A percentile compares a stretch with the other conserved stretches of the same genome.
These are phyloP conservation scores for Bromus sterilis DNA, from an alignment of 176 grass and related monocot genomes.

Conservation along the genomic window DNA sequence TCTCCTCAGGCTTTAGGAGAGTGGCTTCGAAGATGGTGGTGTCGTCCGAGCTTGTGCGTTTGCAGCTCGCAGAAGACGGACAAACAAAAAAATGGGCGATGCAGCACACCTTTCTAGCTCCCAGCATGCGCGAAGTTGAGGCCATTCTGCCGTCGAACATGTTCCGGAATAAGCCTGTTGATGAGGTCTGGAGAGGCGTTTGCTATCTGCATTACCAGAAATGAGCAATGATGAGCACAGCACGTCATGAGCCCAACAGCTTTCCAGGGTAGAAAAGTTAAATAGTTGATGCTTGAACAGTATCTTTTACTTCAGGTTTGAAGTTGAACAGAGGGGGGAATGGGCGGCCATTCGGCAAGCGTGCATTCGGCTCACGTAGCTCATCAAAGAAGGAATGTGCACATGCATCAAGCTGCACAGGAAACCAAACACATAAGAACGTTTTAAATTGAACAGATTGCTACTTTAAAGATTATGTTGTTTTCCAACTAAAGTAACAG, in stretches of 20 bases:
- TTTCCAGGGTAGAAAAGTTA: neutral
- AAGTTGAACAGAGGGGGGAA: conserved; percentile 94
- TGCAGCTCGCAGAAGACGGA: neutral
- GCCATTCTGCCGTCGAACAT: conserved; percentile 64
- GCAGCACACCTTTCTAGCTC: conserved; percentile 12
- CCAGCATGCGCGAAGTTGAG: conserved; percentile 52
- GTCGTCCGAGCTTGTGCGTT: neutral
- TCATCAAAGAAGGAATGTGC: conserved; percentile 94
- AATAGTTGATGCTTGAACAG: neutral
- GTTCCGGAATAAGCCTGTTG: conserved; percentile 66
- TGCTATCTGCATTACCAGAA: conserved; percentile 48
- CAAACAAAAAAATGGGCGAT: conserved; percentile 14
- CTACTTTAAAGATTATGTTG: neutral
- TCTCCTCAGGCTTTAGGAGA: conserved; percentile 4
- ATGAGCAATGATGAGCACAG: conserved; percentile 21
- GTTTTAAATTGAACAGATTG: neutral
- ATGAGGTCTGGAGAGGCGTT: conserved; percentile 66
- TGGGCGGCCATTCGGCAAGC: conserved; percentile 67
- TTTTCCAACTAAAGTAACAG: conserved; percentile 20
- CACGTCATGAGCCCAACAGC: neutral
- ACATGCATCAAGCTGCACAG: conserved; percentile 89
- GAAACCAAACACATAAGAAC: conserved; percentile 10
- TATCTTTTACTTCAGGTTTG: conserved; percentile 49
- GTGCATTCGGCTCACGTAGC: conserved; percentile 65
- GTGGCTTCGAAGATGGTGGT: neutral